Percentiles rank a stretch among this genome's conserved stretches.
Conservation (phyloP, 257 asterid species). For the Fraxinus cuspidata region DNA sequence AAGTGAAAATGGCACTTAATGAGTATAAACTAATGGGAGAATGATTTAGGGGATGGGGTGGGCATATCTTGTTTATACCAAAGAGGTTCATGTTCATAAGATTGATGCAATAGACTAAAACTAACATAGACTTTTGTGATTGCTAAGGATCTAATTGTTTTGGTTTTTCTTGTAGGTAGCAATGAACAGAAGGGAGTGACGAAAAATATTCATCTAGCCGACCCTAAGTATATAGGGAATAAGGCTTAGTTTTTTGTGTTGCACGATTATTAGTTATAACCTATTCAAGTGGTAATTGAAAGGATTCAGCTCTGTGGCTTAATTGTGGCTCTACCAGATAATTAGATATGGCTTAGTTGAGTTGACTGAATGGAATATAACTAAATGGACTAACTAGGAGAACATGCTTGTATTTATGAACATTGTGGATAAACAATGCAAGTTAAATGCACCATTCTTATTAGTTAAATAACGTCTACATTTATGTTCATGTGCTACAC, state of each 20-base stretch:
- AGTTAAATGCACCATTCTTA: background rate
- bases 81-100: background rate
- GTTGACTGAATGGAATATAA: background rate
- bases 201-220: background rate
- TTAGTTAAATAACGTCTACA: background rate
- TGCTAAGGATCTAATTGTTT: background rate
- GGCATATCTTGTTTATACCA: background rate
- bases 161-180: background rate
- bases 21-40: constrained; percentile 1
- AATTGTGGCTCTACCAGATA: background rate
- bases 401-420: background rate
- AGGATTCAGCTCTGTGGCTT: background rate
- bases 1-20: background rate
- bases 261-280: background rate
- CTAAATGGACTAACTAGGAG: background rate
- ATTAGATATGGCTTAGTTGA: background rate
- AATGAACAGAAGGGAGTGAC: background rate
- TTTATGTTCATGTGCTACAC: background rate
- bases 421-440: background rate
- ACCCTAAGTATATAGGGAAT: background rate
- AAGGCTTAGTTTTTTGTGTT: background rate
- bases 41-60: background rate
- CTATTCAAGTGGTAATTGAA: background rate
- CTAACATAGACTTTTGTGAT: background rate
- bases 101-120: background rate